Conservation (phyloP, 345 rosid species). For the Clausena lansium region DNA sequence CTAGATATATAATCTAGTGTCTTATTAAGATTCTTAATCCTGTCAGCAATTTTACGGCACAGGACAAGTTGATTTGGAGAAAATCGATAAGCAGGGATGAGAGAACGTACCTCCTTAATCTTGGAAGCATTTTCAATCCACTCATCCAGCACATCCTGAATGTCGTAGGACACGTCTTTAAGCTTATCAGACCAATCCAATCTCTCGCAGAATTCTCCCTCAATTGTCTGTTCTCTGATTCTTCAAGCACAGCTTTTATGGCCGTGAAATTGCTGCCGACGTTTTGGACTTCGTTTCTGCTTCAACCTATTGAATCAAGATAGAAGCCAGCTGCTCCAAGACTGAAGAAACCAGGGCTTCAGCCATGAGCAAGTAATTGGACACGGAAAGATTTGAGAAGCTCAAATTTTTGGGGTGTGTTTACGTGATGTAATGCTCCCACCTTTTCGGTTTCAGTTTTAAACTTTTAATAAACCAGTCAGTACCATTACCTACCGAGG, state of each 20-base stretch:
- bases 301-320: neutral
- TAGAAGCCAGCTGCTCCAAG: neutral
- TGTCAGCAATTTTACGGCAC: neutral
- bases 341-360: neutral
- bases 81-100: neutral
- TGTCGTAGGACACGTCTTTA: neutral
- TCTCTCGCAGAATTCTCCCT: neutral
- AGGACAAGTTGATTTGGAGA: neutral
- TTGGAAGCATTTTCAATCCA: constrained; percentile 1
- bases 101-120: neutral
- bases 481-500: too few species aligned
- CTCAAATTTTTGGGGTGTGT: neutral
- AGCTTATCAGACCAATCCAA: too few species aligned
- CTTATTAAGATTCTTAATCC: neutral
- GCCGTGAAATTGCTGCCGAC: neutral
- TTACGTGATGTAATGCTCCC: neutral
- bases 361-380: neutral
- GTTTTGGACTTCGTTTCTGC: neutral
- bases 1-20: neutral
- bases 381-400: too few species aligned
- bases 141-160: neutral
- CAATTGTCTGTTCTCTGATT: constrained; percentile 2
- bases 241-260: neutral
- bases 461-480: too few species aligned
- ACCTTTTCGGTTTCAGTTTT: too few species aligned